These are phyloP conservation scores for Pythium oligandrum DNA, from an alignment of 352 stramenopile species.

Conservation along the genomic window DNA sequence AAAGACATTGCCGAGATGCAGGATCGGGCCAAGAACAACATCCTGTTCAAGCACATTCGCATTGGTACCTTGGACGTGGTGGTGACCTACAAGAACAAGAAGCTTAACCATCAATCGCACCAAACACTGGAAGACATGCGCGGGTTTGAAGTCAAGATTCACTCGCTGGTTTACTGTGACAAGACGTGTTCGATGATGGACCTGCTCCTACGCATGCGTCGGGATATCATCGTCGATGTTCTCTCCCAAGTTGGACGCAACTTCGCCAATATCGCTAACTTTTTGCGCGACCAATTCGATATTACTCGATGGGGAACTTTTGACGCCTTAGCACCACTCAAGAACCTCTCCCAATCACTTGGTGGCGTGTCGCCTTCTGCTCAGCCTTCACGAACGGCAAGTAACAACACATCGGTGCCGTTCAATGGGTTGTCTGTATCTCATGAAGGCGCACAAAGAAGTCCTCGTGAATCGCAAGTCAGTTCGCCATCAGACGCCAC, in stretches of 20 bases:
- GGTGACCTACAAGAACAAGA: slow-evolving; percentile 83
- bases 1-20: slow-evolving; percentile 35
- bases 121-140: slow-evolving; percentile 82
- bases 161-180: slow-evolving; percentile 82
- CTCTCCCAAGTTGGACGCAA: slow-evolving; percentile 81
- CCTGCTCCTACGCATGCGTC: slow-evolving; percentile 64
- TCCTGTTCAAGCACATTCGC: slow-evolving; percentile 79
- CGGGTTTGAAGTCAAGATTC: slow-evolving; percentile 81
- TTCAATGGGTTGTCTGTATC: too few relatives aligned
- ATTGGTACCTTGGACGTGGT: slow-evolving; percentile 72
- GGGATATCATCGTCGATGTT: slow-evolving; percentile 78
- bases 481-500: slow-evolving; percentile 1
- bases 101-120: slow-evolving; percentile 20
- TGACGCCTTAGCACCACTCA: slow-evolving; percentile 59
- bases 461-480: slow-evolving; percentile 12
- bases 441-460: slow-evolving; percentile 1
- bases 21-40: slow-evolving; percentile 40
- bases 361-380: not conserved
- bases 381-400: not conserved
- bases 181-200: slow-evolving; percentile 80
- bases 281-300: slow-evolving; percentile 77
- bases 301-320: slow-evolving; percentile 61
- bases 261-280: slow-evolving; percentile 83
- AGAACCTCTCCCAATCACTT: slow-evolving; percentile 25
- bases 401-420: too few relatives aligned